Conservation (phyloP, 768 basidiomycete species). For the Podaxis pistillaris region DNA sequence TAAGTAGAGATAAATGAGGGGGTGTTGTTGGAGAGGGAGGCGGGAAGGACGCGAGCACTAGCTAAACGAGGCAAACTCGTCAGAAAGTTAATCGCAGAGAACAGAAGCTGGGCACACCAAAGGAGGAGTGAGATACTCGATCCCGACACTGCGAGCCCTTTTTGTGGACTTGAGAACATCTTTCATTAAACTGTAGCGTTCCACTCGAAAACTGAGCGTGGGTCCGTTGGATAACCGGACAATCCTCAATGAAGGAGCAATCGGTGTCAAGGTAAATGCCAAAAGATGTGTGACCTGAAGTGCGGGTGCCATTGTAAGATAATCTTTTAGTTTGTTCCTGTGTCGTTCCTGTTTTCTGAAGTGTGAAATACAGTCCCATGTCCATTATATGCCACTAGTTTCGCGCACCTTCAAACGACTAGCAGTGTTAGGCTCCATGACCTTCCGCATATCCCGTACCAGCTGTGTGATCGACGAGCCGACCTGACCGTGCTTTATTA, state of each 20-base stretch:
- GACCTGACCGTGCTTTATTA: conserved; percentile 94
- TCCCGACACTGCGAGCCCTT: conserved; percentile 70
- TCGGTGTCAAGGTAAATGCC: conserved; percentile 84
- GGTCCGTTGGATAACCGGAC: conserved; percentile 88
- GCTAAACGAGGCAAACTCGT: conserved; percentile 41
- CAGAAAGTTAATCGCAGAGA: neutral
- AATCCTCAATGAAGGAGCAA: conserved; percentile 85
- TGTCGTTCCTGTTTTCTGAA: conserved; percentile 70
- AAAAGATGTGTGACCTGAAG: conserved; percentile 91
- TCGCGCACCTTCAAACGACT: conserved; percentile 74
- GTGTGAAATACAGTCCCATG: conserved; percentile 1
- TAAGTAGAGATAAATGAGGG: conserved; percentile 83
- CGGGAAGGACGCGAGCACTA: conserved; percentile 89
- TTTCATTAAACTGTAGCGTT: conserved; percentile 89
- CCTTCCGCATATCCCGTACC: conserved; percentile 89
- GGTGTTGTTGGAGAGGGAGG: conserved; percentile 72
- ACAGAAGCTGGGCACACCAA: conserved; percentile 52
- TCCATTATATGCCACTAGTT: neutral
- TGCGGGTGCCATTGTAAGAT: conserved; percentile 85
- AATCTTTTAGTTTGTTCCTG: conserved; percentile 91
- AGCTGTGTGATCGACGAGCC: conserved; percentile 85
- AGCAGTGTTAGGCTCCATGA: conserved; percentile 98
- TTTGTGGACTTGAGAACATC: conserved; percentile 70
- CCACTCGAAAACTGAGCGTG: conserved; percentile 89
- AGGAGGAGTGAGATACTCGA: conserved; percentile 91